Percentiles rank a stretch among this genome's conserved stretches.
Evolutionary conservation across 768 basidiomycete species (phyloP).

Genomic region (Boletales sp.): DNA sequence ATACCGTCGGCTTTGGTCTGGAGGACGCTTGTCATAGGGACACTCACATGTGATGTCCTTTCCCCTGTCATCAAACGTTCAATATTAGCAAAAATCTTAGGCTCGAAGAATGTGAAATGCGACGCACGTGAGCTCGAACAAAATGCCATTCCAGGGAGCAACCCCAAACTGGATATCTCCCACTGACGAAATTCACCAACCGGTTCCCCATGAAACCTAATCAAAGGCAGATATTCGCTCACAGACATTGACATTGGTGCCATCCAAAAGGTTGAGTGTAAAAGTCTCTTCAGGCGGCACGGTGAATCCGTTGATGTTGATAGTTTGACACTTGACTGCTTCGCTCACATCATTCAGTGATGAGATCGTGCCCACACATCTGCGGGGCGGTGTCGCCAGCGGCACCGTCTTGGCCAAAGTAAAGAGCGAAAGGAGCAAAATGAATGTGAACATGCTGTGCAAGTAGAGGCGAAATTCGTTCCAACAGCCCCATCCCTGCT

Average conservation of each 20-base stretch:
- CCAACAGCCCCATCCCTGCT: no score
- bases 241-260: constrained; percentile 60
- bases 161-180: constrained; percentile 59
- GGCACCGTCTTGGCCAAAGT: constrained; percentile 13
- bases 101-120: background rate
- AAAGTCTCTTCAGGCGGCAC: constrained; percentile 54
- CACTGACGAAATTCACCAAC: constrained; percentile 28
- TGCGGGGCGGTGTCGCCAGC: constrained; percentile 4
- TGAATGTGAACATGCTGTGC: constrained; percentile 5
- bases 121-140: constrained; percentile 48
- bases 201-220: background rate
- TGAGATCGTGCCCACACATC: constrained; percentile 52
- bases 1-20: background rate
- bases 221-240: constrained; percentile 17
- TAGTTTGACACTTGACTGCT: constrained; percentile 54
- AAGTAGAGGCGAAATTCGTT: no score
- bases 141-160: constrained; percentile 48
- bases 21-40: background rate
- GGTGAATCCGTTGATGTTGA: constrained; percentile 54
- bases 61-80: constrained; percentile 34
- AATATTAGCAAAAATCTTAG: background rate
- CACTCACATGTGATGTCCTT: constrained; percentile 44
- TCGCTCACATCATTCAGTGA: constrained; percentile 47
- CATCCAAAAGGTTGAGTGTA: constrained; percentile 41
- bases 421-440: constrained; percentile 17